These are phyloP conservation scores for Penicillium sp. DNA, from an alignment of 2,329 filamentous ascomycete species.

Conservation along the genomic window DNA sequence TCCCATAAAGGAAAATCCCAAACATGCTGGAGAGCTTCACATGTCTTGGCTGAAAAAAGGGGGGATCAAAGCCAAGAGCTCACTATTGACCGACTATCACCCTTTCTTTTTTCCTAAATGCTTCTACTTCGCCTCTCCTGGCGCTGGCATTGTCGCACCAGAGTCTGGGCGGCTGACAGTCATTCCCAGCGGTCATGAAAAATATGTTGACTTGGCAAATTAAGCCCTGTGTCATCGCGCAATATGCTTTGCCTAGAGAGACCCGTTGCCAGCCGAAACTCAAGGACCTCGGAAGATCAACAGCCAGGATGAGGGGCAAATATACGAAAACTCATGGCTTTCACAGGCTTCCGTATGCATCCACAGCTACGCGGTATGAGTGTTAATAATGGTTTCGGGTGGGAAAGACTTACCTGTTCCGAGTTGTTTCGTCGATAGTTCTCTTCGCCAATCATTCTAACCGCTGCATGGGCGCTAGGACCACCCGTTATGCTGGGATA, in stretches of 20 bases:
- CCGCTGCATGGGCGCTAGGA: conserved; percentile 8
- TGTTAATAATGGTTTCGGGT: conserved; percentile 9
- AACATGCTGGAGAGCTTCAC: conserved; percentile 19
- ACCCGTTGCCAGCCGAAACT: conserved; percentile 22
- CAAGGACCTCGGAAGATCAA: conserved; percentile 28
- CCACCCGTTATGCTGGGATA: conserved; percentile 5
- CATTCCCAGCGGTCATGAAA: conserved; percentile 14
- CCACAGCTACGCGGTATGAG: conserved; percentile 1
- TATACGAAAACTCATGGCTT: conserved; percentile 9
- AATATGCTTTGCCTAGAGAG: conserved; percentile 13
- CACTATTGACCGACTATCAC: conserved; percentile 23
- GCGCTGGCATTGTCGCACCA: conserved; percentile 15
- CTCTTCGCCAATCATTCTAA: conserved; percentile 12
- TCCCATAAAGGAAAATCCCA: conserved; percentile 9
- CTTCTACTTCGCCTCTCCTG: conserved; percentile 23
- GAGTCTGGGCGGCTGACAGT: conserved; percentile 5
- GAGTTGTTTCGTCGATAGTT: conserved; percentile 4
- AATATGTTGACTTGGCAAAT: conserved; percentile 12
- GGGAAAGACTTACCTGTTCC: conserved; percentile 1
- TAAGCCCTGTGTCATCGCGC: conserved; percentile 9
- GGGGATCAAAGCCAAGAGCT: conserved; percentile 19
- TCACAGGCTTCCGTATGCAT: conserved; percentile 12
- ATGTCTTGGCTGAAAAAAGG: conserved; percentile 24
- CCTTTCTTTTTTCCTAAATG: conserved; percentile 14
- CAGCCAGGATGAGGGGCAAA: conserved; percentile 23